These are phyloP conservation scores for Solanum habrochaites DNA, from an alignment of 257 asterid species.

Conservation along the genomic window DNA sequence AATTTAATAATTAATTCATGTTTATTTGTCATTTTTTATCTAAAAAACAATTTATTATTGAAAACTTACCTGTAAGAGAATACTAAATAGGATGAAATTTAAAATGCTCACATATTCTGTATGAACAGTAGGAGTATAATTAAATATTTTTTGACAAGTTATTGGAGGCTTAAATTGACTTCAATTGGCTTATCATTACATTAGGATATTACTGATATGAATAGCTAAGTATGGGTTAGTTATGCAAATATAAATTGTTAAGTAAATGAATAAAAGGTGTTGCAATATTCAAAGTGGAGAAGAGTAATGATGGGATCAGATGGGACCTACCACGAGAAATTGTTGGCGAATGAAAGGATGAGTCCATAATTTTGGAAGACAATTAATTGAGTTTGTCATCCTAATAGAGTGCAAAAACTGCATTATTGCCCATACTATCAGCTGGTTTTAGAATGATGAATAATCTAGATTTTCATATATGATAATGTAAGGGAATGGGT, in stretches of 20 bases:
- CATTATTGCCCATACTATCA: background rate
- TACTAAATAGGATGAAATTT: background rate
- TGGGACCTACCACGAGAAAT: conserved; percentile 14
- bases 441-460: background rate
- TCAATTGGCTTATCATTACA: background rate
- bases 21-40: background rate
- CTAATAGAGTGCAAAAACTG: background rate
- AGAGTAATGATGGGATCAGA: background rate
- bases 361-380: background rate
- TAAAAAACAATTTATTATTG: background rate
- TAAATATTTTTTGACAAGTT: background rate
- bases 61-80: too few relatives aligned
- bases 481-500: background rate
- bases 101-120: background rate
- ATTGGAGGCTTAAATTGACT: background rate
- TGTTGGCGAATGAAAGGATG: conserved; percentile 5
- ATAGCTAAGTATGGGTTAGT: background rate
- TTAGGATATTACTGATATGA: background rate
- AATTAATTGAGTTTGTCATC: background rate
- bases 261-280: background rate
- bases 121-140: background rate
- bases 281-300: background rate
- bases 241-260: background rate
- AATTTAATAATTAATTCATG: background rate
- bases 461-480: background rate